Conservation (phyloP, 148 eudicot species). For the Heliamphora exappendiculata region DNA sequence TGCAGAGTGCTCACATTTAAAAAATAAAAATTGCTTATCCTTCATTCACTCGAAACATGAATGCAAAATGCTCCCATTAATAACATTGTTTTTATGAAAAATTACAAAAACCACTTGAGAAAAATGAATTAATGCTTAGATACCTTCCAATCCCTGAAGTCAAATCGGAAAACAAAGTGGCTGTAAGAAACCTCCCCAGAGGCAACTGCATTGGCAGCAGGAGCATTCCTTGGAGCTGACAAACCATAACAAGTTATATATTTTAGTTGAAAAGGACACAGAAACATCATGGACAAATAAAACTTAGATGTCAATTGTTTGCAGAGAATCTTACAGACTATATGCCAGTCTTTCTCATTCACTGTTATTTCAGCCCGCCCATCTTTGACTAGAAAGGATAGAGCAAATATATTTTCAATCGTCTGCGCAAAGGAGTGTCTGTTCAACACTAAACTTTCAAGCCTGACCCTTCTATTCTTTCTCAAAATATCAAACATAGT, state of each 20-base stretch:
- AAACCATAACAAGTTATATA: neutral
- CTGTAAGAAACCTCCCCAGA: conserved; percentile 63
- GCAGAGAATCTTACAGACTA: conserved; percentile 61
- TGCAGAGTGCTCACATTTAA: too few relatives aligned
- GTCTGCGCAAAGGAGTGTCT: conserved; percentile 78
- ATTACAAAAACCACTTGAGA: neutral
- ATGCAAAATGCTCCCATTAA: neutral
- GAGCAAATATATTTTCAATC: conserved; percentile 80
- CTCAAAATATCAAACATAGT: conserved; percentile 68
- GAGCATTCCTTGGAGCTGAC: conserved; percentile 89
- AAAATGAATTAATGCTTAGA: neutral
- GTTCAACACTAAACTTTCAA: conserved; percentile 66
- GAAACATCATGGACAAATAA: neutral
- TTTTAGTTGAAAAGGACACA: neutral
- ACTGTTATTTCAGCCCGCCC: conserved; percentile 68
- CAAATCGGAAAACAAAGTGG: conserved; percentile 85
- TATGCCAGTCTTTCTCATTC: conserved; percentile 57
- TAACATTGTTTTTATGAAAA: neutral
- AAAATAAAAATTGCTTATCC: too few relatives aligned
- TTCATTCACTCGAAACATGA: neutral
- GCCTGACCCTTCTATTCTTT: conserved; percentile 49
- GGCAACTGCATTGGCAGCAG: conserved; percentile 60
- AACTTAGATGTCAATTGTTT: neutral
- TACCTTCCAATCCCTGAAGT: conserved; percentile 92
- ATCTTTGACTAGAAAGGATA: conserved; percentile 86